phyloP scores from a whole-genome alignment of 1,284 basidiomycete genomes.

The Cronartium quercuum region DNA sequence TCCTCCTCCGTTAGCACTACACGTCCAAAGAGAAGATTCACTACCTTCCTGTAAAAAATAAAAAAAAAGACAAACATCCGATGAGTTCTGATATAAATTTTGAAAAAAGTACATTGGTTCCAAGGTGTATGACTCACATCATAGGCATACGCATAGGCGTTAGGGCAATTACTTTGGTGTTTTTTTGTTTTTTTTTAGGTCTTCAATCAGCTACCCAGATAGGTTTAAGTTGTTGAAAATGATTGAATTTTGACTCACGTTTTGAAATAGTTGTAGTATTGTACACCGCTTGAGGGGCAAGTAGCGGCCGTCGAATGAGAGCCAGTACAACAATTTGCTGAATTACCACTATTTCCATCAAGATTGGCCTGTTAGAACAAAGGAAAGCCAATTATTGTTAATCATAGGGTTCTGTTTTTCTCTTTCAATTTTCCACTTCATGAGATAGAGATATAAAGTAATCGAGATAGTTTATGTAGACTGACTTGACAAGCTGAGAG shows the following conservation, averaged over 20 bases:
- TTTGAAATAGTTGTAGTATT: constrained; percentile 37
- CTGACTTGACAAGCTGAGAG: constrained; percentile 35
- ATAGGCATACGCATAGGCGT: constrained; percentile 41
- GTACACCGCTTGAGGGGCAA: constrained; percentile 33
- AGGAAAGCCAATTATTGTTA: not conserved
- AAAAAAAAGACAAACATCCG: not conserved
- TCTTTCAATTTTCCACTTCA: too few species aligned
- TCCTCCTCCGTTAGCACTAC: not conserved
- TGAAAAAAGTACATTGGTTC: not conserved
- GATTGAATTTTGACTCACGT: not conserved
- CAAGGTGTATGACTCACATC: constrained; percentile 23
- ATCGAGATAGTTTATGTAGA: not conserved
- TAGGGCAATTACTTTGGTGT: constrained; percentile 23
- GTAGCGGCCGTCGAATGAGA: constrained; percentile 24
- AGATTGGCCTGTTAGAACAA: constrained; percentile 23
- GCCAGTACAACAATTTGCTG: constrained; percentile 40
- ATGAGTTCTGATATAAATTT: not conserved
- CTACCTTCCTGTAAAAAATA: constrained; percentile 16
- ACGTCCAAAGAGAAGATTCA: constrained; percentile 25
- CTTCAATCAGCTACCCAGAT: too few species aligned
- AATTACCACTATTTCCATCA: constrained; percentile 20
- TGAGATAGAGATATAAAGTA: not conserved
- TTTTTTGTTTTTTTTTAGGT: not conserved
- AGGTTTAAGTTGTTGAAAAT: not conserved
- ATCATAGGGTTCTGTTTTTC: not conserved